Evolutionary conservation across 768 basidiomycete species (phyloP), one percentile per base, ranked within the genome.

Genomic region (Strobilomyces confusus): DNA sequence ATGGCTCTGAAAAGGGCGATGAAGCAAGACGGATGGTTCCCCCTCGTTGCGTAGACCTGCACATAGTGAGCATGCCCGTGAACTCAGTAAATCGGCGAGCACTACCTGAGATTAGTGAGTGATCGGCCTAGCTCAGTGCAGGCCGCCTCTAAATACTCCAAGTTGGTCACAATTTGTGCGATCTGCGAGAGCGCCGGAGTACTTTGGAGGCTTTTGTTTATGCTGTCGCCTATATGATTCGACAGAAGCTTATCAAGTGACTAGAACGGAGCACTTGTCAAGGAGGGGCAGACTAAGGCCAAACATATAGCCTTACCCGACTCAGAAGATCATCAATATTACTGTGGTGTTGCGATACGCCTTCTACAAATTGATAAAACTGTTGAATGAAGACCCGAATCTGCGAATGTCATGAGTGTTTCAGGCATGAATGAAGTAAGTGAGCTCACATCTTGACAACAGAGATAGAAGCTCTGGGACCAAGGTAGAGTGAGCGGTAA

Each of bases 301-400:
- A 14, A n/a, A 44, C 29, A 30, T 29, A 37, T 30, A 15, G 25
- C 36, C 65, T 52, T 63, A 94, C 95, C 78, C 87, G 93, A 72
- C 86, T 87, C 47, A 99, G 70, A 9, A 98, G 77, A 49, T 93
- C 92, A 62, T 98, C 95, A 30, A 95, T 90, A 64, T 95, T 89
- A 40, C 87, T 80, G 68, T 94, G 89, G 53, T 92, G 89, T 64
- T 95, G 91, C 2, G 89, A 85, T 6, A 97, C 89, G 9, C 95
- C 95, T 61, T 99, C 97, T 0, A 95, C 84, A 69, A 98, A 99
- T 22, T 92, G 86, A 66, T 98, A 95, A 73, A 97, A 98, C 61
- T 92, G 92, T 60, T 94, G 89, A 36, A 97, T 89, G 64, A 95
- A 98, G 40, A 76, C 77, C 23, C 92, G 85, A 54, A 95, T 89